Base-by-base conservation (phyloP, 768 basidiomycete genomes). In the Hypholoma sublateritium region DNA sequence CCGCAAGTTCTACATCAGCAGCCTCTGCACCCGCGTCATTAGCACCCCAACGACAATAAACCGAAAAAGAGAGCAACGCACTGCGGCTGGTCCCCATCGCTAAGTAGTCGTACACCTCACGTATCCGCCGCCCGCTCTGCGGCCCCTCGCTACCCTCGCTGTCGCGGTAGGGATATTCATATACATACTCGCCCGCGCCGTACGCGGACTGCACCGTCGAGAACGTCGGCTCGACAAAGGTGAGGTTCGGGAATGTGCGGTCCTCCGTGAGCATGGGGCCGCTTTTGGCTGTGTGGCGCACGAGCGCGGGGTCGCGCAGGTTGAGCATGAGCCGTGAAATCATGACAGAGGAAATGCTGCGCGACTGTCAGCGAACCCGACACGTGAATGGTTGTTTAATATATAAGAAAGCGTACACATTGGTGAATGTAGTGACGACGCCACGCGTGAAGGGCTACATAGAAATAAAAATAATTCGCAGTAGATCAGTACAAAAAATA, bases 271-370 rank as follows among this genome's bases (percentile, higher is more conserved):
- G 46, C 22, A 47, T 14, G 9, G 46, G 46, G 1, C 47, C 25
- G 6, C 42, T 50, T n/a, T 52, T 57, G 4, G 50, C 46, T 9
- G 49, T 44, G 24, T 63, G 50, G 1, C 57, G 42, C n/a, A 59
- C 55, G 32, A 70, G 53, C 1, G 59, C 54, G 9, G 74, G 75
- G 54, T 74, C 69, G n/a, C 75, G 72, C 17, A 79, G 59, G 60
- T 77, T 78, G 42, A 79, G 67, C 70, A 75, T 73, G 14, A 77
- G 64, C 8, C 75, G 69, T 3, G 77, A 71, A 16, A 75, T 73
- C 69, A 76, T 68, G 39, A 74, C 60, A 0, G 73, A 73, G 5
- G 77, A 74, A 12, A 73, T 67, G 17, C 74, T 76, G 41, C 2
- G 36, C 16, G 24, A 24, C 1, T 17, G 46, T 39, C 19, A 22